These are phyloP conservation scores for Termitomyces sp. DNA, from an alignment of 768 basidiomycete species.

Conservation along the genomic window DNA sequence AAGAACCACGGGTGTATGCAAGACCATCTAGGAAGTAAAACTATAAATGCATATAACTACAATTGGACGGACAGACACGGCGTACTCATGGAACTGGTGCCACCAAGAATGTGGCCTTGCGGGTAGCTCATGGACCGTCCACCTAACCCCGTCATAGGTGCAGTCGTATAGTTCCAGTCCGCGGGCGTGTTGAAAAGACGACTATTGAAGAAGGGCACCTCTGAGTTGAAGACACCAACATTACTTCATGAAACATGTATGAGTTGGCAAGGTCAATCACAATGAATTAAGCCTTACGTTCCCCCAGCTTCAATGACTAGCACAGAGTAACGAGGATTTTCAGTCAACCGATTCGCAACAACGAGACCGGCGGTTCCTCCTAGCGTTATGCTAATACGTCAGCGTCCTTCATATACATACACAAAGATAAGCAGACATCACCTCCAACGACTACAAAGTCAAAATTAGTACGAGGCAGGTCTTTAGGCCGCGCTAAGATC, in stretches of 20 bases:
- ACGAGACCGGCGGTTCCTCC: constrained; percentile 19
- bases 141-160: constrained; percentile 8
- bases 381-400: background rate
- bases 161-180: constrained; percentile 17
- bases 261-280: background rate
- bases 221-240: constrained; percentile 6
- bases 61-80: background rate
- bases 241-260: constrained; percentile 1
- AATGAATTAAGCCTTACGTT: constrained; percentile 8
- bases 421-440: background rate
- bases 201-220: constrained; percentile 17
- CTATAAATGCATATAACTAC: background rate
- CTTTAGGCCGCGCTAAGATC: constrained; percentile 4
- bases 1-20: constrained; percentile 26
- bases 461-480: constrained; percentile 10
- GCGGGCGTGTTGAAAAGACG: constrained; percentile 11
- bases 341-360: constrained; percentile 16
- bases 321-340: constrained; percentile 12
- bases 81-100: constrained; percentile 15
- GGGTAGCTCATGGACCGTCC: constrained; percentile 13
- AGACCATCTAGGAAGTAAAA: background rate
- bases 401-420: background rate
- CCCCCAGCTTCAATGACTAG: constrained; percentile 17
- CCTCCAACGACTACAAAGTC: constrained; percentile 23
- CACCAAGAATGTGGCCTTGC: constrained; percentile 15